These are phyloP conservation scores for Magnusiomyces sp. DNA, from an alignment of 1,139 yeast species.

Conservation along the genomic window DNA sequence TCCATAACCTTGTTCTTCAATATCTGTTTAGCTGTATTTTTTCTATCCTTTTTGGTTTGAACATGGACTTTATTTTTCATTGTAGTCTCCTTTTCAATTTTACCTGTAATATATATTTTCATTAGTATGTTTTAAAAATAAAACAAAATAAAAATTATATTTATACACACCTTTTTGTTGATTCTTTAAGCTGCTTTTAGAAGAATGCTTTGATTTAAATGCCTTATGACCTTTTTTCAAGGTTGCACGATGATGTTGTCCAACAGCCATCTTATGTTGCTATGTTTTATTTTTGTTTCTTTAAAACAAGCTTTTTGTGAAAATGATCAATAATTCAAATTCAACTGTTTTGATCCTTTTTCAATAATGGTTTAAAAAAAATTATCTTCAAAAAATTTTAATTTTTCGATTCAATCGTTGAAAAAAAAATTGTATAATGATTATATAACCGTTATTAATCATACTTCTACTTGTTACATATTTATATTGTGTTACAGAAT, in stretches of 20 bases:
- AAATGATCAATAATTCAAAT: not conserved
- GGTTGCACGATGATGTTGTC: constrained; percentile 71
- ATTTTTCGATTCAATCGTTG: too few relatives aligned
- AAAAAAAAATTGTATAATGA: not conserved
- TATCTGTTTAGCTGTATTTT: constrained; percentile 70
- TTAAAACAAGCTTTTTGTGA: too few relatives aligned
- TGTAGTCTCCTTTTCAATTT: constrained; percentile 61
- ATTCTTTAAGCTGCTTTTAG: constrained; percentile 81
- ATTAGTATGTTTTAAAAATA: not conserved
- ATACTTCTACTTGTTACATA: not conserved
- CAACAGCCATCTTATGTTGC: constrained; percentile 10
- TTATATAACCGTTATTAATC: not conserved
- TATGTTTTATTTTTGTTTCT: too few relatives aligned
- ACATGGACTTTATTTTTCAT: constrained; percentile 32
- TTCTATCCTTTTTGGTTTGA: constrained; percentile 62
- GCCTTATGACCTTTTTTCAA: constrained; percentile 79
- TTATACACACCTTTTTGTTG: constrained; percentile 54
- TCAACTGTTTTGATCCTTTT: not conserved
- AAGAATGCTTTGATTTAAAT: constrained; percentile 83
- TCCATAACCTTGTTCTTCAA: constrained; percentile 62
- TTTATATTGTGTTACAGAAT: not conserved
- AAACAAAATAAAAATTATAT: not conserved
- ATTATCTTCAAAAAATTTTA: not conserved
- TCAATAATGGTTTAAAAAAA: not conserved
- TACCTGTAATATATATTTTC: constrained; percentile 24